Conservation (phyloP, 1,139 yeast species). For the Yamadazyma atmosphaerica region DNA sequence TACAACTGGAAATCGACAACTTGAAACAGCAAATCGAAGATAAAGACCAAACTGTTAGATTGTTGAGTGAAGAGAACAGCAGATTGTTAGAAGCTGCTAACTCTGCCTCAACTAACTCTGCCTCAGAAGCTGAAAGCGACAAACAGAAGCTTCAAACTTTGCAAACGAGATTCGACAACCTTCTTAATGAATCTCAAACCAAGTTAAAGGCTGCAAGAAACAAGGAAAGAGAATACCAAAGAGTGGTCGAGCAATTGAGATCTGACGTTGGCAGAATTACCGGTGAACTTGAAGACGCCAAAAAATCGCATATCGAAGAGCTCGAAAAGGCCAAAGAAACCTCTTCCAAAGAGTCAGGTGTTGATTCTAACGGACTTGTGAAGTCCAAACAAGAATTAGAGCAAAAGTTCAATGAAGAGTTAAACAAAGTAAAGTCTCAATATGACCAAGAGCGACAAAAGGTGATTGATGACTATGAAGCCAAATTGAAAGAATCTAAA, state of each 20-base stretch:
- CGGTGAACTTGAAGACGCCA: conserved; percentile 14
- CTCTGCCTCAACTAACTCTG: conserved; percentile 6
- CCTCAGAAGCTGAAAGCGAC: conserved; percentile 18
- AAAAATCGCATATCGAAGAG: conserved; percentile 14
- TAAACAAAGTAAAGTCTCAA: conserved; percentile 11
- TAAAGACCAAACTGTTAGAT: conserved; percentile 28
- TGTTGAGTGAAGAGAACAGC: conserved; percentile 41
- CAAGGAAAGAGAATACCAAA: conserved; percentile 23
- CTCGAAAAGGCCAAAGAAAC: conserved; percentile 10
- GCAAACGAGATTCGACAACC: conserved; percentile 24
- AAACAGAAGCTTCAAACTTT: conserved; percentile 28
- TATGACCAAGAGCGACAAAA: conserved; percentile 14
- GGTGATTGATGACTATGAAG: conserved; percentile 12
- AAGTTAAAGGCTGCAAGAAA: conserved; percentile 24
- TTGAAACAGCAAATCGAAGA: conserved; percentile 19
- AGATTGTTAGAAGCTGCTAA: conserved; percentile 23
- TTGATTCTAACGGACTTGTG: conserved; percentile 1
- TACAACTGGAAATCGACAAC: conserved; percentile 27
- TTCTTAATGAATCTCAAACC: conserved; percentile 37
- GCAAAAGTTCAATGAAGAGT: conserved; percentile 12
- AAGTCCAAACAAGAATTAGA: conserved; percentile 11
- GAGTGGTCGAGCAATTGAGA: conserved; percentile 25
- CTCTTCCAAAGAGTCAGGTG: not conserved
- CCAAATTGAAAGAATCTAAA: conserved; percentile 7
- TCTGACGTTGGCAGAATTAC: conserved; percentile 18